phyloP scores from a whole-genome alignment of 73 alveolate species.

The Uronychia setigera region DNA sequence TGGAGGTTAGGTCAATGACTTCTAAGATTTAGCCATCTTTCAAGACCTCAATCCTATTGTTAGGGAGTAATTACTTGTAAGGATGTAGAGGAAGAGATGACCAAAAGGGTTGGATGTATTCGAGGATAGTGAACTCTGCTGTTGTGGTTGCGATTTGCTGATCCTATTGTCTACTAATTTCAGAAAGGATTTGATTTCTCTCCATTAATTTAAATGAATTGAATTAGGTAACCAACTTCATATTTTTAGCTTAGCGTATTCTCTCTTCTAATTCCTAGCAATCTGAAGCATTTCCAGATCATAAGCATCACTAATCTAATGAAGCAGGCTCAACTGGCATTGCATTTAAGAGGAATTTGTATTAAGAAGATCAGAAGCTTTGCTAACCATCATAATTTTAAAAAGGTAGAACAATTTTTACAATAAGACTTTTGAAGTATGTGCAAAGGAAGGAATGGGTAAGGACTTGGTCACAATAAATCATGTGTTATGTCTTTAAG shows the following conservation, averaged over 20 bases:
- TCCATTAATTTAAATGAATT: not conserved
- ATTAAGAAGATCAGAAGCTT: too few relatives aligned
- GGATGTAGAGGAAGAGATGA: slow-evolving; percentile 28
- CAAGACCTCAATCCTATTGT: slow-evolving; percentile 40
- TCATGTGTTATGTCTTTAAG: too few relatives aligned
- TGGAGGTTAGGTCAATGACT: slow-evolving; percentile 26
- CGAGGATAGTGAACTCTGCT: not conserved
- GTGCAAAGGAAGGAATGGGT: too few relatives aligned
- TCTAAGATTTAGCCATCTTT: slow-evolving; percentile 59
- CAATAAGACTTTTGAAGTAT: too few relatives aligned
- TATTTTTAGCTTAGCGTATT: not conserved
- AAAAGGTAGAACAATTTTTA: too few relatives aligned
- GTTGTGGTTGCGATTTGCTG: not conserved
- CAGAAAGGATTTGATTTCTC: not conserved
- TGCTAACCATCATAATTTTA: too few relatives aligned
- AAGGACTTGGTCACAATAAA: too few relatives aligned
- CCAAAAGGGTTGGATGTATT: slow-evolving; percentile 52
- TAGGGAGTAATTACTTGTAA: not conserved
- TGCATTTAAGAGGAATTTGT: too few relatives aligned
- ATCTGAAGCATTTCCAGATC: too few relatives aligned
- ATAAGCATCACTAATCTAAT: too few relatives aligned
- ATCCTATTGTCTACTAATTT: not conserved
- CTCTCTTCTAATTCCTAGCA: not conserved
- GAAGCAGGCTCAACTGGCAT: too few relatives aligned
- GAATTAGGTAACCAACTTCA: too few relatives aligned